Evolutionary conservation across 441 rosid species (phyloP), one percentile per base, ranked within the genome.

Genomic region (Arabidopsis lyrata): DNA sequence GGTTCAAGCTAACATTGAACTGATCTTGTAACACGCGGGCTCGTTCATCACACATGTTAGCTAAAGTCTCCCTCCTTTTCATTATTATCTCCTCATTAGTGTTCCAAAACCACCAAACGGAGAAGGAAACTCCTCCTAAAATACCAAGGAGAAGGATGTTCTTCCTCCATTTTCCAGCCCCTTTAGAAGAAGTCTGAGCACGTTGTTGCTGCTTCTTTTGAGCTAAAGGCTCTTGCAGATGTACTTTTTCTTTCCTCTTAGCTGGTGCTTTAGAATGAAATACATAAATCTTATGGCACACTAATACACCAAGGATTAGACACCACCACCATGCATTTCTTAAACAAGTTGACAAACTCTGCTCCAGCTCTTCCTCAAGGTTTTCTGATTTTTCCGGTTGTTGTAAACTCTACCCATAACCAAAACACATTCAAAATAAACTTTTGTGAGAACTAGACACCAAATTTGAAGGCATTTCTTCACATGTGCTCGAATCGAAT

Each of bases 21-120:
- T 96, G 98, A 81, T 96, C 99, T 84, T 96, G 99, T 83, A 96
- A 82, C 93, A 96, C 91, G 11, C 97, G 83, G 31, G 99, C 98
- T 76, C 98, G 83, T 77, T 96, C 97, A 35, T 93, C 99, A 63
- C 99, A 96, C 98, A 96, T 96, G 82, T 82, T 96, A 38, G 87
- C 81, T 49, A 96, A 88, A 39, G 92, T 90, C 77, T 88, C 96
- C 68, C 80, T 82, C 80, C 97, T 89, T 65, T 80, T 81, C 73
- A 78, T 29, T 48, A 68, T 65, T 18, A 61, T 79, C 70, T 84
- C 73, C 27, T 36, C 52, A 77, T 75, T 75, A 36, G 87, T 76
- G 81, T 82, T 76, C 88, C 86, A 86, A 72, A 83, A 90, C 82
- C 91, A 83, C 92, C 90, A 91, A 66, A 86, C 5, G 13, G 99